Evolutionary conservation across 305 asterid genomes (phyloP).

Genomic region (Lippia alba): DNA sequence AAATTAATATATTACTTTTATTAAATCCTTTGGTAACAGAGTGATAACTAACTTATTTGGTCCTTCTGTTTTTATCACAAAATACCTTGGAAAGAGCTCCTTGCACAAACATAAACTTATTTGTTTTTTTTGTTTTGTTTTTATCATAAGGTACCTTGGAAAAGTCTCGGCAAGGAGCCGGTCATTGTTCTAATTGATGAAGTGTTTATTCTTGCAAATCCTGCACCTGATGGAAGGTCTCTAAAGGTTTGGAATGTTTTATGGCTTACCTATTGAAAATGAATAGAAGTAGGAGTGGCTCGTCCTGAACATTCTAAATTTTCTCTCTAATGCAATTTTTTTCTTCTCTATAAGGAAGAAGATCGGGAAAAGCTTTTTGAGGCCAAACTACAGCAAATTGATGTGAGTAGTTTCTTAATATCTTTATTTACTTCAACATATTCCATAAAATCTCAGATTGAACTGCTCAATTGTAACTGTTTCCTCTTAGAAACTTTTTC

Average conservation of each 20-base stretch:
- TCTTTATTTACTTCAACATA: constrained; percentile 16
- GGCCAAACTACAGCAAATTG: constrained; percentile 96
- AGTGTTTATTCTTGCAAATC: constrained; percentile 93
- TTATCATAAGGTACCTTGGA: constrained; percentile 92
- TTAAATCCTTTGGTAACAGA: no score
- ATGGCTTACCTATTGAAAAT: constrained; percentile 30
- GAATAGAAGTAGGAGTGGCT: constrained; percentile 13
- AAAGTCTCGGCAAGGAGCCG: constrained; percentile 99
- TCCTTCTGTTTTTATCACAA: not conserved
- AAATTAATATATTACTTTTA: no score
- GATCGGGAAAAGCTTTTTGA: constrained; percentile 86
- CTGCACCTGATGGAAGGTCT: constrained; percentile 76
- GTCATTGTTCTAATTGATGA: constrained; percentile 95
- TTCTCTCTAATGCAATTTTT: constrained; percentile 31
- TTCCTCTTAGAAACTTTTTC: constrained; percentile 11
- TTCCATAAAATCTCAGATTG: constrained; percentile 19
- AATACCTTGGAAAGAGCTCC: not conserved
- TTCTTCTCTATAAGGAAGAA: constrained; percentile 66
- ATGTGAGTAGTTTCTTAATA: constrained; percentile 55
- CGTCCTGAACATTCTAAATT: constrained; percentile 16
- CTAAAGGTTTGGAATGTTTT: constrained; percentile 59
- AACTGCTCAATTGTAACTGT: constrained; percentile 5
- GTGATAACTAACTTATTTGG: constrained; percentile 4
- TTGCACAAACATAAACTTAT: not conserved
- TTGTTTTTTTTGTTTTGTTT: constrained; percentile 29